These are phyloP conservation scores for Diplogelasinospora grovesii DNA, from an alignment of 495 filamentous ascomycete species.

Conservation along the genomic window DNA sequence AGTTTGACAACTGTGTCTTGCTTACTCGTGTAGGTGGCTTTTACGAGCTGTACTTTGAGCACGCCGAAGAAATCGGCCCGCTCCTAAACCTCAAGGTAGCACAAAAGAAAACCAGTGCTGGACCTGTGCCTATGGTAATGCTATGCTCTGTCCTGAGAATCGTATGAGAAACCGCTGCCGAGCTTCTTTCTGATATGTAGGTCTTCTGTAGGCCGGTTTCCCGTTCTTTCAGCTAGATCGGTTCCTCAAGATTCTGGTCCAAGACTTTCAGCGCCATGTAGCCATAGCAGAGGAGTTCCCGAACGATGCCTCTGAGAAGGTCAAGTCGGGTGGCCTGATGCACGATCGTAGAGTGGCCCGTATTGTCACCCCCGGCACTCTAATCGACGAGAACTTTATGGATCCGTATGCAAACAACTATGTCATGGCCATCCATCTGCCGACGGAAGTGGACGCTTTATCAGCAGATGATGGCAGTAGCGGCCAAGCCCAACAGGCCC, in stretches of 20 bases:
- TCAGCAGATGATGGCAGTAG: constrained; percentile 7
- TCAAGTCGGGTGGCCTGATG: constrained; percentile 65
- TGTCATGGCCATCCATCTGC: constrained; percentile 65
- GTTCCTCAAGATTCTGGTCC: constrained; percentile 84
- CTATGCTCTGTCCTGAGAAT: no score
- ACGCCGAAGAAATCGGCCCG: constrained; percentile 82
- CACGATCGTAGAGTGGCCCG: constrained; percentile 80
- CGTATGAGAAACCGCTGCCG: not conserved
- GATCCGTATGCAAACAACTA: constrained; percentile 90
- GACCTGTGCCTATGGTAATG: constrained; percentile 70
- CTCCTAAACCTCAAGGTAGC: constrained; percentile 83
- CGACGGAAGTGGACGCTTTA: constrained; percentile 4
- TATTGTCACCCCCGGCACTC: constrained; percentile 85
- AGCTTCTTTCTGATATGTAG: constrained; percentile 22
- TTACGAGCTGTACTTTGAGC: constrained; percentile 95
- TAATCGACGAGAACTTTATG: constrained; percentile 97
- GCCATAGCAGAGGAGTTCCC: constrained; percentile 91
- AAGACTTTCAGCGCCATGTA: constrained; percentile 83
- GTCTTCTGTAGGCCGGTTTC: constrained; percentile 64
- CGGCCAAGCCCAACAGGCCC: constrained; percentile 4
- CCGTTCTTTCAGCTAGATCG: constrained; percentile 87
- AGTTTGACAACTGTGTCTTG: constrained; percentile 81
- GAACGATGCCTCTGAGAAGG: constrained; percentile 56
- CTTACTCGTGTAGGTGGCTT: constrained; percentile 89
- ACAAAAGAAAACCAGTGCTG: constrained; percentile 66